Evolutionary conservation across 352 stramenopile genomes (phyloP).

Genomic region (Saprolegnia parasitica): DNA sequence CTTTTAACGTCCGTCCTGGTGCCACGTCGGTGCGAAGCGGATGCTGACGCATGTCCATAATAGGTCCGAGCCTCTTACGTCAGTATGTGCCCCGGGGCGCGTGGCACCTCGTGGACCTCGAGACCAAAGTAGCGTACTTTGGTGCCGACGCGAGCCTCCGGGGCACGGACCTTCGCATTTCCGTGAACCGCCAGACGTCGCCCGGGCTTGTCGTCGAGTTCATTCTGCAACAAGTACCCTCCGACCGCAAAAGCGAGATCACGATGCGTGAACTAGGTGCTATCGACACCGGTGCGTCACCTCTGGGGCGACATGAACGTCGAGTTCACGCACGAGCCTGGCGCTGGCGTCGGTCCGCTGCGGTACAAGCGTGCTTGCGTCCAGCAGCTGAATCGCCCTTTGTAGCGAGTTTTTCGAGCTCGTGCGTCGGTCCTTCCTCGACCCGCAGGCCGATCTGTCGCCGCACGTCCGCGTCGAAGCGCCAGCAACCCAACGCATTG

Average conservation of each 20-base stretch:
- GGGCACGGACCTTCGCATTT: not conserved
- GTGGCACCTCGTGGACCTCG: not conserved
- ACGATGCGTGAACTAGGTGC: not conserved
- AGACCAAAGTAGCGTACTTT: slow-evolving; percentile 19
- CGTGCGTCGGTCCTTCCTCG: slow-evolving; percentile 16
- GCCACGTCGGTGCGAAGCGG: slow-evolving; percentile 12
- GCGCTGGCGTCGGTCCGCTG: slow-evolving; percentile 16
- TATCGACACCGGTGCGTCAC: not conserved
- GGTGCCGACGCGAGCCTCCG: slow-evolving; percentile 6
- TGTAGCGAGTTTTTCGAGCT: slow-evolving; percentile 28
- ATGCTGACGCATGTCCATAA: too few relatives aligned
- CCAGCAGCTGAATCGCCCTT: not conserved
- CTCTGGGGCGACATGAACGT: slow-evolving; percentile 22
- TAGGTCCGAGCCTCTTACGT: not conserved
- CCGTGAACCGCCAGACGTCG: slow-evolving; percentile 22
- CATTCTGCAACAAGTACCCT: slow-evolving; percentile 23
- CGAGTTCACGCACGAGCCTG: slow-evolving; percentile 23
- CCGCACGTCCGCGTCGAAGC: not conserved
- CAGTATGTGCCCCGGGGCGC: slow-evolving; percentile 14
- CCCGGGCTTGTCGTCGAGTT: slow-evolving; percentile 16
- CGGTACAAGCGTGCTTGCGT: not conserved
- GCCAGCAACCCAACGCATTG: slow-evolving; percentile 33
- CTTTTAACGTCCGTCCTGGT: not conserved
- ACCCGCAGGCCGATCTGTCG: not conserved
- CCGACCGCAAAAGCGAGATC: not conserved